These are phyloP conservation scores for Paramecium primaurelia DNA, from an alignment of 73 alveolate genomes.

Conservation along the genomic window DNA sequence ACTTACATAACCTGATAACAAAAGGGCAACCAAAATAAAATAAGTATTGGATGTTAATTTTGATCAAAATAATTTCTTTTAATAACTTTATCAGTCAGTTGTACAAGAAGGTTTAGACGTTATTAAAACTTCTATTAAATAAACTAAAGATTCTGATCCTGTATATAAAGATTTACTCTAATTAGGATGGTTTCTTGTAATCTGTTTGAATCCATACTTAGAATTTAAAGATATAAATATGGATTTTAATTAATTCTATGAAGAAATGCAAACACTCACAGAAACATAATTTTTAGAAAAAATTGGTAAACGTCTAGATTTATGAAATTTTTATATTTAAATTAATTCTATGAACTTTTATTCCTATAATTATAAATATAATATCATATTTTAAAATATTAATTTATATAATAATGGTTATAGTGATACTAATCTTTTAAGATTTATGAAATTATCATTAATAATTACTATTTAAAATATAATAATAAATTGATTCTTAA, in stretches of 20 bases:
- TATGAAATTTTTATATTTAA: background rate
- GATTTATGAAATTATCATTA: too few relatives aligned
- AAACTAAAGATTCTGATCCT: background rate
- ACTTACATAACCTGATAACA: background rate
- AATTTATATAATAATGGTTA: too few relatives aligned
- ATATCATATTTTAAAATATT: background rate
- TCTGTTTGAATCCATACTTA: slow-evolving; percentile 38
- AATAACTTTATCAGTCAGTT: background rate
- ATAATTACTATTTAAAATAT: too few relatives aligned
- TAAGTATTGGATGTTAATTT: slow-evolving; percentile 18
- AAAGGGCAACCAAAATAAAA: slow-evolving; percentile 23
- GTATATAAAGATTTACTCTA: slow-evolving; percentile 30
- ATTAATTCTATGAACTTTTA: background rate
- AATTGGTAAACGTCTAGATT: background rate
- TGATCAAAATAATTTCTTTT: background rate
- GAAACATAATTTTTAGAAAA: background rate
- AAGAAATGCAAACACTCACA: background rate
- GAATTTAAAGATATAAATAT: slow-evolving; percentile 26
- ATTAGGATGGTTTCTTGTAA: slow-evolving; percentile 34
- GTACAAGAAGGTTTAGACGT: background rate
- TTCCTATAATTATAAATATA: background rate
- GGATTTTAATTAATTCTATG: slow-evolving; percentile 32
- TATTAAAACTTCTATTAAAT: background rate
- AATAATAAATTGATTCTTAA: too few relatives aligned
- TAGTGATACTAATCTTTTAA: too few relatives aligned